Base-by-base conservation (phyloP, 2,329 filamentous ascomycete genomes). In the Aspergillus neoniger region DNA sequence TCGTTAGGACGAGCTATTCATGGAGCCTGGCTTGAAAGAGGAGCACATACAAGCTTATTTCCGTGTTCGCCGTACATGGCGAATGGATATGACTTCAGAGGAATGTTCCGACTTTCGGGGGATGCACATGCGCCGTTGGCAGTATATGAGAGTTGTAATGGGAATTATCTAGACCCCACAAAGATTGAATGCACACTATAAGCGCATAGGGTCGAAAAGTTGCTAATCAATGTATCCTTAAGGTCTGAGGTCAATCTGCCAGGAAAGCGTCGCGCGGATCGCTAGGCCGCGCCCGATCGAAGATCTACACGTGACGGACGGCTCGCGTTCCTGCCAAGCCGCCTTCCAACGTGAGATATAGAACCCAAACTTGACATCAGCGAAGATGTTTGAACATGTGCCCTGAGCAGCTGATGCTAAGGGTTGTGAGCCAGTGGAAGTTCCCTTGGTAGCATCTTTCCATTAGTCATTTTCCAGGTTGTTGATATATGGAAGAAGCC, bases 11-110 rank as follows among this genome's bases (percentile, higher is more conserved):
- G 15, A 7, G 39, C 21, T 12, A 21, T 17, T 21, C 55, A n/a
- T 21, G n/a, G 21, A 38, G 36, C 5, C 14, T 14, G 19, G 38
- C 7, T 5, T 25, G 36, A 12, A 17, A 7, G 41, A 55, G 48
- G 49, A 41, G 67, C 47, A 36, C 80, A 70, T 79, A 94, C 91
- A 78, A 96, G 80, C 79, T 96, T 96, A 75, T 92, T 90, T 54
- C 90, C 91, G 61, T 91, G 80, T 74, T 96, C 92, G 67, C 92
- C 92, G 77, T 96, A 95, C 92, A 96, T 96, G 47, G 59, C 53
- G 38, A 17, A 12, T 28, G 19, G 21, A 30, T 5, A 19, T 14
- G 23, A 43, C 10, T 14, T 36, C 19, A 4, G 30, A 41, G 21
- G 51, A n/a, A 21, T 23, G 21, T 12, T 39, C 19, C 17, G 15